Percentiles rank a stretch among this genome's conserved stretches.
phyloP scores from a whole-genome alignment of 805 yeast genomes.

The Candida maesae region DNA sequence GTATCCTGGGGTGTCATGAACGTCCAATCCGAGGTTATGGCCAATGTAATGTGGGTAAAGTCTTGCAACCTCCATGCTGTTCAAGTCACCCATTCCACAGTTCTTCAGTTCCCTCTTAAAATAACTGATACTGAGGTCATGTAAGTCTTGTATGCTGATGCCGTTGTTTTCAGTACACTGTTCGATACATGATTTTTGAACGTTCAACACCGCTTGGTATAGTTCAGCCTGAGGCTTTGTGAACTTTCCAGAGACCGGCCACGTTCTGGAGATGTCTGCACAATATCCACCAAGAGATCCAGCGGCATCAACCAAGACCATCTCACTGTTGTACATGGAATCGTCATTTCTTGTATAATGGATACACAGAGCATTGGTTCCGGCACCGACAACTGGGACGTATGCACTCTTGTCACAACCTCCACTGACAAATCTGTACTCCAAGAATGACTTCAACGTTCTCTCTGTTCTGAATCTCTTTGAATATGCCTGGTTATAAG shows the following conservation, averaged over 20 bases:
- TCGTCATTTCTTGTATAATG: conserved; percentile 95
- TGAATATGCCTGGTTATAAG: conserved; percentile 79
- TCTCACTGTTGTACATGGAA: conserved; percentile 65
- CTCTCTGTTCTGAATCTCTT: conserved; percentile 65
- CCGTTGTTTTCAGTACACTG: conserved; percentile 53
- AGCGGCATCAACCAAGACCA: conserved; percentile 93
- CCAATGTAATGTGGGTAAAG: conserved; percentile 94
- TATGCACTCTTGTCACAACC: conserved; percentile 92
- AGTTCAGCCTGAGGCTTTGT: conserved; percentile 76
- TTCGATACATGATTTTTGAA: conserved; percentile 73
- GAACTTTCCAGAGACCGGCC: conserved; percentile 85
- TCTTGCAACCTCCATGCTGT: conserved; percentile 48
- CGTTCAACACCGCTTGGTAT: conserved; percentile 83
- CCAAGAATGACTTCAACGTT: conserved; percentile 74
- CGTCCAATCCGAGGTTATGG: conserved; percentile 90
- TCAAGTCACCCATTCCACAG: conserved; percentile 59
- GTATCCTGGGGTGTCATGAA: conserved; percentile 72
- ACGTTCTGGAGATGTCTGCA: conserved; percentile 92
- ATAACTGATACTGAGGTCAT: conserved; percentile 56
- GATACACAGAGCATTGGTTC: conserved; percentile 82
- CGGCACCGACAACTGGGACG: conserved; percentile 95
- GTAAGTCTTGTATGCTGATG: conserved; percentile 68
- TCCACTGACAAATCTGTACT: conserved; percentile 74
- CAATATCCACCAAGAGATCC: conserved; percentile 93
- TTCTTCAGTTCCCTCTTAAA: conserved; percentile 65